Conservation (phyloP, 1,284 basidiomycete species). For the Fomitiporia mediterranea region DNA sequence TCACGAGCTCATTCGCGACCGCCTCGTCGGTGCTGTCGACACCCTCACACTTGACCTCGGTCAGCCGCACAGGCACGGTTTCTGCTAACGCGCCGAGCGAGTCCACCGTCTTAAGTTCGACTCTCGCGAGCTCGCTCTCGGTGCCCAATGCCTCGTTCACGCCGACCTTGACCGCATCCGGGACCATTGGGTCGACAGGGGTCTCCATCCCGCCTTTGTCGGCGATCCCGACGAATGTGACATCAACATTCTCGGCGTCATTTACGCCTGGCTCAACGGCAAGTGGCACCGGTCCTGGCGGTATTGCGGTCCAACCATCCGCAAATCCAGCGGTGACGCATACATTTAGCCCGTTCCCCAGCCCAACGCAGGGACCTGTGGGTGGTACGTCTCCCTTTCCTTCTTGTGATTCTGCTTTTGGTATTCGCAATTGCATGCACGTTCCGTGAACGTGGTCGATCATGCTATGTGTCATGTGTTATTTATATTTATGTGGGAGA, state of each 20-base stretch:
- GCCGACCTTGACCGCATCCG: not conserved
- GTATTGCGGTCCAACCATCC: constrained; percentile 12
- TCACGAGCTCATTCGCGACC: not conserved
- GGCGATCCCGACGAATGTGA: constrained; percentile 4
- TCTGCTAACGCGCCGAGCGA: not conserved
- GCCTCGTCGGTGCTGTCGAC: not conserved
- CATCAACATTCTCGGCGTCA: constrained; percentile 8
- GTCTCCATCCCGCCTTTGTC: constrained; percentile 16
- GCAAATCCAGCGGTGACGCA: constrained; percentile 13
- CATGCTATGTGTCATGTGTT: too few species aligned
- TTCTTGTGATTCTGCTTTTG: not conserved
- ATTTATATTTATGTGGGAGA: too few species aligned
- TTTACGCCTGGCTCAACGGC: constrained; percentile 14
- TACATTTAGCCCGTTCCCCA: constrained; percentile 14
- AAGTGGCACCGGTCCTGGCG: constrained; percentile 10
- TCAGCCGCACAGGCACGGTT: not conserved
- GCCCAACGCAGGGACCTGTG: constrained; percentile 6
- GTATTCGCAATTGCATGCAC: not conserved
- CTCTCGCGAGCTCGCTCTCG: not conserved
- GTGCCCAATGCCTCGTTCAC: not conserved
- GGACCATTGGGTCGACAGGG: constrained; percentile 16
- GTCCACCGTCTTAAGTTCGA: not conserved
- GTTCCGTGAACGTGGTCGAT: too few species aligned
- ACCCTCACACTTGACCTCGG: not conserved
- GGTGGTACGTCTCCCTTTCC: not conserved